These are phyloP conservation scores for Eimeria maxima DNA, from an alignment of 169 alveolate species.

Conservation along the genomic window DNA sequence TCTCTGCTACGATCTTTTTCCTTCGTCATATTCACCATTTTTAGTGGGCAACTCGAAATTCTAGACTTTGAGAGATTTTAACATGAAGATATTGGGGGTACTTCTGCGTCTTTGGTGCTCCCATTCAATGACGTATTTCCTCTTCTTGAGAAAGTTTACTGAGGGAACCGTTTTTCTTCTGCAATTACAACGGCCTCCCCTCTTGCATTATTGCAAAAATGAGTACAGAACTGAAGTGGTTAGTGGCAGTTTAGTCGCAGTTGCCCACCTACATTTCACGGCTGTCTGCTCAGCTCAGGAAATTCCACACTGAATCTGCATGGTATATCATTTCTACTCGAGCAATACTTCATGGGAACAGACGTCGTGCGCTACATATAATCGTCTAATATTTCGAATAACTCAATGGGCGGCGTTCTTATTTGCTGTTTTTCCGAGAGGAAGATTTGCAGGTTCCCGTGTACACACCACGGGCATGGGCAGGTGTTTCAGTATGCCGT, in stretches of 20 bases:
- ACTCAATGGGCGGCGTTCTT: no score
- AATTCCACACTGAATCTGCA: no score
- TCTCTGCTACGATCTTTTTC: not conserved
- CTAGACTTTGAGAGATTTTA: not conserved
- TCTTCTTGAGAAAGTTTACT: not conserved
- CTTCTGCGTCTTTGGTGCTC: not conserved
- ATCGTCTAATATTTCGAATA: no score
- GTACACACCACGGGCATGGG: not conserved
- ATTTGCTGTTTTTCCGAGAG: not conserved
- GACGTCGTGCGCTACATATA: no score
- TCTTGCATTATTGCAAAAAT: not conserved
- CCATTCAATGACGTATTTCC: not conserved
- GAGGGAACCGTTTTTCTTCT: not conserved
- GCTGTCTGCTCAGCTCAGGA: no score
- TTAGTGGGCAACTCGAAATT: not conserved
- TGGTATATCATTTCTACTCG: no score
- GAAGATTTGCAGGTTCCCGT: not conserved
- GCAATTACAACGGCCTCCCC: not conserved
- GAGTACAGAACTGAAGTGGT: not conserved
- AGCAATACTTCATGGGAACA: no score
- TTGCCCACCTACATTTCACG: no score
- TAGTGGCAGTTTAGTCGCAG: no score
- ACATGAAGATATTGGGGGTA: not conserved
- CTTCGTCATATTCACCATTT: not conserved
- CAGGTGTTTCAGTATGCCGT: no score